Percentiles rank a stretch among this genome's conserved stretches.
phyloP scores from a whole-genome alignment of 148 eudicot species.

The Salicornia ramosissima region DNA sequence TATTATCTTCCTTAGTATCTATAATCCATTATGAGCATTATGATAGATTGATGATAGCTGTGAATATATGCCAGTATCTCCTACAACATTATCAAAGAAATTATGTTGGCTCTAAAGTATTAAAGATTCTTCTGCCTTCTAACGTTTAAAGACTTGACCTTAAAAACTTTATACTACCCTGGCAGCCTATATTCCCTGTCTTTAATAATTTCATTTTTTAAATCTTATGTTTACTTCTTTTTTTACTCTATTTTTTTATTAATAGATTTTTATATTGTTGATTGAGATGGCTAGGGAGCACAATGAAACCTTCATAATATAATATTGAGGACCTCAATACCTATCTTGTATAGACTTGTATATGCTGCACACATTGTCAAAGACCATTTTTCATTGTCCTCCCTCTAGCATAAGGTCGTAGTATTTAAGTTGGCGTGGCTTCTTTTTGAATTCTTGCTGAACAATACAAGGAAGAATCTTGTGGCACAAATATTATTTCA shows the following conservation, averaged over 20 bases:
- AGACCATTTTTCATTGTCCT: slow-evolving; percentile 20
- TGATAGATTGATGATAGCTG: slow-evolving; percentile 13
- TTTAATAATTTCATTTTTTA: too few species aligned
- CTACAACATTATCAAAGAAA: slow-evolving; percentile 20
- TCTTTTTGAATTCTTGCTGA: slow-evolving; percentile 18
- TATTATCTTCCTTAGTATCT: slow-evolving; percentile 6
- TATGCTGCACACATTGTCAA: slow-evolving; percentile 24
- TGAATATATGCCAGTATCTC: slow-evolving; percentile 37
- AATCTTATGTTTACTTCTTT: slow-evolving; percentile 6
- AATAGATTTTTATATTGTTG: slow-evolving; percentile 19
- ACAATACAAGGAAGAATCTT: slow-evolving; percentile 14
- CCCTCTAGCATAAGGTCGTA: slow-evolving; percentile 16
- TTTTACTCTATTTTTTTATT: neutral
- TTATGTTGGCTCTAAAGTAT: slow-evolving; percentile 28
- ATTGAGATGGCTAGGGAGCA: slow-evolving; percentile 28
- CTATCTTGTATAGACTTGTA: too few species aligned
- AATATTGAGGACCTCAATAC: too few species aligned
- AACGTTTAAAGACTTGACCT: slow-evolving; percentile 22
- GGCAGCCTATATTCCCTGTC: slow-evolving; percentile 31
- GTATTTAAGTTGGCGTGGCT: slow-evolving; percentile 17
- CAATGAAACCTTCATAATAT: slow-evolving; percentile 34
- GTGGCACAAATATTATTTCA: slow-evolving; percentile 23
- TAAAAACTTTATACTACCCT: slow-evolving; percentile 19
- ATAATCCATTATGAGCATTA: slow-evolving; percentile 18
- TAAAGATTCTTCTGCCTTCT: slow-evolving; percentile 34